phyloP scores from a whole-genome alignment of 805 yeast species.

The Diddensiella santjacobensis region DNA sequence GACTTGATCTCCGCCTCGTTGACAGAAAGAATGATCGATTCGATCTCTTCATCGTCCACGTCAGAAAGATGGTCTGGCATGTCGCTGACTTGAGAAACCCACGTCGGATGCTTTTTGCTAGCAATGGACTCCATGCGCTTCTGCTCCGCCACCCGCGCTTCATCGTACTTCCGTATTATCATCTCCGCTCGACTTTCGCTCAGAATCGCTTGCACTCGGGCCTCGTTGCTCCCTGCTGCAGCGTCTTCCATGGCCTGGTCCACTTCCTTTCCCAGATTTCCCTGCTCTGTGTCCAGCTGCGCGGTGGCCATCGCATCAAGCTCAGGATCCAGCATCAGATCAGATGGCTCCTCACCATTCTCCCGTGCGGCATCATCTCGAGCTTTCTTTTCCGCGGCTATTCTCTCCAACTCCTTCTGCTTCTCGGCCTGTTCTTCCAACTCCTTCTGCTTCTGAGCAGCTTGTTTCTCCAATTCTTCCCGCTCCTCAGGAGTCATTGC shows the following conservation, averaged over 20 bases:
- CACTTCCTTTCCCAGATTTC: conserved; percentile 8
- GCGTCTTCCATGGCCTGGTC: no score
- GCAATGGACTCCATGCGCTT: conserved; percentile 11
- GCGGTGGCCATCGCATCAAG: background rate
- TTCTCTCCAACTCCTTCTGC: conserved; percentile 52
- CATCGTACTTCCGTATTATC: conserved; percentile 5
- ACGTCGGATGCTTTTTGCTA: conserved; percentile 18
- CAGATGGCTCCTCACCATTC: conserved; percentile 14
- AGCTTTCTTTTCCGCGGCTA: conserved; percentile 20
- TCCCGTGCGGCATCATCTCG: conserved; percentile 17
- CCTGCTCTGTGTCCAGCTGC: background rate
- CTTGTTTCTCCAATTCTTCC: background rate
- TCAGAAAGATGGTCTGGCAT: conserved; percentile 65
- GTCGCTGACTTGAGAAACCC: conserved; percentile 49
- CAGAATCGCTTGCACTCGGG: no score
- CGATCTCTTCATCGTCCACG: conserved; percentile 79
- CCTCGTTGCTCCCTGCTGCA: no score
- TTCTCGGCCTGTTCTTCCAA: conserved; percentile 27
- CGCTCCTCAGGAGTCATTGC: conserved; percentile 1
- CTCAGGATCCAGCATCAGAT: background rate
- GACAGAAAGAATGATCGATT: conserved; percentile 53
- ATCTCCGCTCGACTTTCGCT: conserved; percentile 6
- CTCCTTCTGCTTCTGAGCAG: background rate
- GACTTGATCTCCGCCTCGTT: conserved; percentile 75
- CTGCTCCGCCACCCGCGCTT: conserved; percentile 4